Evolutionary conservation across 495 filamentous ascomycete genomes (phyloP), one percentile per base, ranked within the genome.

Genomic region (Tuber brumale): DNA sequence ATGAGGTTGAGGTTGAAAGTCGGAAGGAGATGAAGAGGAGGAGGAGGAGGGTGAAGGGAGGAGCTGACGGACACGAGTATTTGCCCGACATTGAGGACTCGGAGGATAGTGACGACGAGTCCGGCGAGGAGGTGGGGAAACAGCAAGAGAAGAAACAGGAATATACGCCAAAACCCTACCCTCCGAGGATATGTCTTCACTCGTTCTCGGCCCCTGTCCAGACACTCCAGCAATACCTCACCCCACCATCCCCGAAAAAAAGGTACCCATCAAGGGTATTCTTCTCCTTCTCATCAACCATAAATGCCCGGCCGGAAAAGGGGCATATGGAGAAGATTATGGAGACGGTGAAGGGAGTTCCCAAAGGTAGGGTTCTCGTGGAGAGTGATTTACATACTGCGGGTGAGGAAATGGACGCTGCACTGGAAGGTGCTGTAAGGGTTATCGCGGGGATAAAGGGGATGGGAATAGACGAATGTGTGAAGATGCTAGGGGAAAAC

Each of bases 311-410:
- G 1, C 74, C 77, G 16, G 84, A 85, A 0, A 84, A 85, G 37
- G 85, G 86, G 1, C 84, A 83, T n/a, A 82, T 85, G 76, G 74
- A 69, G 35, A 88, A 86, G 70, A 89, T 88, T 7, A 79, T 86
- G 72, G 88, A 90, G 21, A 90, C 93, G n/a, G 89, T 98, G 70
- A 89, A 88, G 76, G 87, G 87, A 4, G 85, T 95, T 8, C 94
- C 95, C 0, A 89, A 93, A 79, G 90, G 96, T 79, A 87, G 89
- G 57, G 85, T 99, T 18, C 87, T 99, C 27, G 86, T 94, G 8
- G 95, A 99, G 84, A 97, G 94, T 83, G 95, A 99, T 84, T 82
- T 97, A 69, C 95, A 98, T 82, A 89, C 85, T 23, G 96, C 95
- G 8, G 95, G 95, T 8, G 87, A 89, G 12, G 84, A 88, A 76